These are phyloP conservation scores for Arxiozyma slooffiae DNA, from an alignment of 1,139 yeast genomes.

Conservation along the genomic window DNA sequence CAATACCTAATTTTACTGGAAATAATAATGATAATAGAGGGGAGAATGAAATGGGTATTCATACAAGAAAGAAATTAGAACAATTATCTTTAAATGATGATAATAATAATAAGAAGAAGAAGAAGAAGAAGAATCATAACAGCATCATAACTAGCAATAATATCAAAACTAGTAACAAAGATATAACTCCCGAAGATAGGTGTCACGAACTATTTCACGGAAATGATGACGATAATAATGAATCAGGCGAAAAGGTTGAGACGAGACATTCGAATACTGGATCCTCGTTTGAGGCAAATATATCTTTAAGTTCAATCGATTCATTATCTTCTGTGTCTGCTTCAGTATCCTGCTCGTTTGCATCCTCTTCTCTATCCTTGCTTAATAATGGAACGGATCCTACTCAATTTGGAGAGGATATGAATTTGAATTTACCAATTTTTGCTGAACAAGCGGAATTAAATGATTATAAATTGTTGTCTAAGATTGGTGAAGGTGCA, in stretches of 20 bases:
- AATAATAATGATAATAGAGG: not conserved
- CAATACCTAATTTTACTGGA: not conserved
- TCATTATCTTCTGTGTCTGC: not conserved
- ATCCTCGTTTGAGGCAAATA: not conserved
- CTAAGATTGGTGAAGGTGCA: slow-evolving; percentile 75
- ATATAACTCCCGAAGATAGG: not conserved
- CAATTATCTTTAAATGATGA: slow-evolving; percentile 1
- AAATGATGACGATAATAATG: too few species aligned
- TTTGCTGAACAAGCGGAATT: slow-evolving; percentile 25
- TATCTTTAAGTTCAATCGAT: not conserved
- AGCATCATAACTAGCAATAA: too few species aligned
- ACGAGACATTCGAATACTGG: not conserved
- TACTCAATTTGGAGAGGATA: not conserved
- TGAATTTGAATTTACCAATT: slow-evolving; percentile 5
- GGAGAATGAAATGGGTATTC: not conserved
- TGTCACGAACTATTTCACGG: not conserved
- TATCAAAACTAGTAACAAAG: not conserved
- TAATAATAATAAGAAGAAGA: too few species aligned
- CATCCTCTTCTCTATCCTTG: not conserved
- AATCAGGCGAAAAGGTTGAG: not conserved
- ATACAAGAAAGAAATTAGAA: slow-evolving; percentile 1
- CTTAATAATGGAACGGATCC: not conserved
- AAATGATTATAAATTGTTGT: slow-evolving; percentile 27
- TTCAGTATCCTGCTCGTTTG: not conserved
- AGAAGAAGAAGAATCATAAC: too few species aligned